A percentile compares a stretch with the other conserved stretches of the same genome.
Evolutionary conservation across 371 early-diverging fungal species (phyloP).

Genomic region (Capniomyces stellatus): DNA sequence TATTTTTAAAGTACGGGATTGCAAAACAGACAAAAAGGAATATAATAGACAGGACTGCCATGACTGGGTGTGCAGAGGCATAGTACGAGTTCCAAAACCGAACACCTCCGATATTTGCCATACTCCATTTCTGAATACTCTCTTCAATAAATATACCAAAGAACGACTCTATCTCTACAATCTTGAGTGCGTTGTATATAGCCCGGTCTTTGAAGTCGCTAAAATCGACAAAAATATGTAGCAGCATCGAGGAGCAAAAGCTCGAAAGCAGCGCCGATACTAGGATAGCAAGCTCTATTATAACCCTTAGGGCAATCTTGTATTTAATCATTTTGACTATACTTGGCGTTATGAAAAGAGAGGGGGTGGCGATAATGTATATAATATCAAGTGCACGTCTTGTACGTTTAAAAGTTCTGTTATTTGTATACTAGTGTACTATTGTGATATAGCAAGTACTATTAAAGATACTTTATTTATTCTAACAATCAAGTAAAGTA

Average conservation of each 20-base stretch:
- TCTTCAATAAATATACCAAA: constrained; percentile 21
- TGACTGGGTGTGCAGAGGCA: constrained; percentile 23
- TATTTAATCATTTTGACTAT: too few relatives aligned
- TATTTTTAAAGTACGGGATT: not conserved
- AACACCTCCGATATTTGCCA: constrained; percentile 16
- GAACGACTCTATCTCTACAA: constrained; percentile 19
- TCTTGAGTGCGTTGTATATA: constrained; percentile 19
- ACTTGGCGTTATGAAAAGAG: too few relatives aligned
- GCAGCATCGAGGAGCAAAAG: constrained; percentile 23
- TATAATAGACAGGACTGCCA: constrained; percentile 18
- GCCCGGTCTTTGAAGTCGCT: constrained; percentile 18
- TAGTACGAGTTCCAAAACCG: constrained; percentile 28
- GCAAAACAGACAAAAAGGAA: constrained; percentile 13
- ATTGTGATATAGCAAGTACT: too few relatives aligned
- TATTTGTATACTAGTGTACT: too few relatives aligned
- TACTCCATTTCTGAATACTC: constrained; percentile 23
- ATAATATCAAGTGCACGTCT: too few relatives aligned
- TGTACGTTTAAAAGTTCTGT: too few relatives aligned
- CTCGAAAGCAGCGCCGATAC: constrained; percentile 23
- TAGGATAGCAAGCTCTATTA: constrained; percentile 17
- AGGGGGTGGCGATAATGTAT: too few relatives aligned
- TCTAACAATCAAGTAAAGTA: too few relatives aligned
- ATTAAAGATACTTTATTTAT: too few relatives aligned
- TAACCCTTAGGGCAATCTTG: too few relatives aligned
- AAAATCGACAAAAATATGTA: constrained; percentile 21